Evolutionary conservation across 2,329 filamentous ascomycete genomes (phyloP).

Genomic region (Diplocarpon rosae): DNA sequence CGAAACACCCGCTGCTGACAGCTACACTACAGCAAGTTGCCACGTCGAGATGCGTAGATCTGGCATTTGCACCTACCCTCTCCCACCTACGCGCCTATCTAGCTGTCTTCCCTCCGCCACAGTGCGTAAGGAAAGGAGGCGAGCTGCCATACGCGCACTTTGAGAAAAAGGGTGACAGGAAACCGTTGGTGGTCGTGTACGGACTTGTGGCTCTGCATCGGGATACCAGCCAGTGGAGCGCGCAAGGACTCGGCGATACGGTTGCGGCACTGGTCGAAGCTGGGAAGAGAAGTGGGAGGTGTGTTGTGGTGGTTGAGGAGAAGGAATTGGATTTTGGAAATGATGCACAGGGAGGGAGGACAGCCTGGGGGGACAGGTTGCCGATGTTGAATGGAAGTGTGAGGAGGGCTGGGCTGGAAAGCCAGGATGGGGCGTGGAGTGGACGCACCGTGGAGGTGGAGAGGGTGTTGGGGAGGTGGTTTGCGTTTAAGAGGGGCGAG

Average conservation of each 20-base stretch:
- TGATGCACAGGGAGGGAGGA: constrained; percentile 24
- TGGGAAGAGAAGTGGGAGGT: constrained; percentile 36
- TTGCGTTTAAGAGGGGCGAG: constrained; percentile 36
- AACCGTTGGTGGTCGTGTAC: constrained; percentile 48
- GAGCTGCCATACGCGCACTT: neutral
- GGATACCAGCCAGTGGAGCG: constrained; percentile 62
- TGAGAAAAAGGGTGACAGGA: constrained; percentile 13
- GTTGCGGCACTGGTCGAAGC: constrained; percentile 53
- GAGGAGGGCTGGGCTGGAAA: constrained; percentile 31
- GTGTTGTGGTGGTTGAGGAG: constrained; percentile 37
- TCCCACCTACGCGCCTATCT: constrained; percentile 70
- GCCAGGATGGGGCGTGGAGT: constrained; percentile 42
- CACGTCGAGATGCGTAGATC: constrained; percentile 54
- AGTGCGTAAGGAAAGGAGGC: constrained; percentile 1
- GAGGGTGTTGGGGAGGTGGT: constrained; percentile 55
- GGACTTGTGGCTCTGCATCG: constrained; percentile 55
- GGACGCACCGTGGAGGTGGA: constrained; percentile 47
- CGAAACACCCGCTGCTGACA: constrained; percentile 37
- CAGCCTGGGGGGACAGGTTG: constrained; percentile 38
- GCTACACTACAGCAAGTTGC: constrained; percentile 60
- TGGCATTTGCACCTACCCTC: constrained; percentile 65
- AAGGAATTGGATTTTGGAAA: constrained; percentile 27
- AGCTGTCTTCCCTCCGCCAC: constrained; percentile 31
- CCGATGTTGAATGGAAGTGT: constrained; percentile 51
- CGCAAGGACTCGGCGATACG: constrained; percentile 56